Conservation (phyloP, 2,329 filamentous ascomycete genomes). For the Aspergillus novofumigatus region DNA sequence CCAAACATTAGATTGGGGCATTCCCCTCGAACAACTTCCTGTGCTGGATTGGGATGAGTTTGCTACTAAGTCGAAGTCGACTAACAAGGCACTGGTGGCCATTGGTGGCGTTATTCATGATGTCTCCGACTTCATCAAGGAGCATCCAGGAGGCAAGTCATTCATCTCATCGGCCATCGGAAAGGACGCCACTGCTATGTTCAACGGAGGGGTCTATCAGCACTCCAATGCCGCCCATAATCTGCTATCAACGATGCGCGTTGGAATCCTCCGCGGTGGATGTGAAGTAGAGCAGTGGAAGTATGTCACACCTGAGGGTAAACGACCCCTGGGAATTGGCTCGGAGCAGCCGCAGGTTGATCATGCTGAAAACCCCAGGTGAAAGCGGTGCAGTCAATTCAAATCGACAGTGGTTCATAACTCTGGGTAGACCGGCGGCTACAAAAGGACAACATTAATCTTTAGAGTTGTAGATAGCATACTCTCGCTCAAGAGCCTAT, state of each 20-base stretch:
- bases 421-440: not conserved
- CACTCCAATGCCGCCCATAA: constrained; percentile 85
- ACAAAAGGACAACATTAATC: not conserved
- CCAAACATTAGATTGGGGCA: constrained; percentile 72
- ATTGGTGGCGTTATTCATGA: constrained; percentile 80
- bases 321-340: not conserved
- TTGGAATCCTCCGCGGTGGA: constrained; percentile 43
- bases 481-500: not conserved
- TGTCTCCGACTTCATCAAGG: constrained; percentile 71
- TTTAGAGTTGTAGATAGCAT: not conserved
- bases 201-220: constrained; percentile 81
- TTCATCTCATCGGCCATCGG: constrained; percentile 73
- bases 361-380: not conserved
- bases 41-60: constrained; percentile 81
- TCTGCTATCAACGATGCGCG: constrained; percentile 75
- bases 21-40: constrained; percentile 72
- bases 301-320: not conserved
- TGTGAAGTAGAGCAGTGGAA: not conserved
- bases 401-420: not conserved
- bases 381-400: not conserved
- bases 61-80: constrained; percentile 60
- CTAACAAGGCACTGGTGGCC: constrained; percentile 65
- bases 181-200: constrained; percentile 80
- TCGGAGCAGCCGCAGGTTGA: not conserved
- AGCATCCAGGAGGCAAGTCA: constrained; percentile 77